Evolutionary conservation across 805 yeast genomes (phyloP).

Genomic region (Blastobotrys attinorum): DNA sequence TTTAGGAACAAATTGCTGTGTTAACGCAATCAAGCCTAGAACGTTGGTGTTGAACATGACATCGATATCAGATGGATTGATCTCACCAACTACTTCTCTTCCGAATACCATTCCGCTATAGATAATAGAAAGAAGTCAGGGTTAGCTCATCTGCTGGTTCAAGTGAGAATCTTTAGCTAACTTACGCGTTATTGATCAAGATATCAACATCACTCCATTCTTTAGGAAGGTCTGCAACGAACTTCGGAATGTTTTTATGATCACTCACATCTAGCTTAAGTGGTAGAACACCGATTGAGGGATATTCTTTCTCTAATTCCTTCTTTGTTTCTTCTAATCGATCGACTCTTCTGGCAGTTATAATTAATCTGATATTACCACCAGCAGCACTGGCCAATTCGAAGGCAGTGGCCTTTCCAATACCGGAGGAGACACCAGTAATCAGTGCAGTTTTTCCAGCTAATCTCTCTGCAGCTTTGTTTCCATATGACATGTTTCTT

Average conservation of each 20-base stretch:
- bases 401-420: constrained; percentile 85
- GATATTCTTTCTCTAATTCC: constrained; percentile 41
- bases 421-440: constrained; percentile 97
- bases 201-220: constrained; percentile 53
- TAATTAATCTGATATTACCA: constrained; percentile 61
- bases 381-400: constrained; percentile 74
- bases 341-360: constrained; percentile 72
- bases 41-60: constrained; percentile 85
- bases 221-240: constrained; percentile 43
- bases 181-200: constrained; percentile 55
- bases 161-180: too few relatives aligned
- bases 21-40: constrained; percentile 71
- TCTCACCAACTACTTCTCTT: constrained; percentile 62
- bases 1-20: constrained; percentile 68
- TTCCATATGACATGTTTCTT: constrained; percentile 7
- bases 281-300: constrained; percentile 38
- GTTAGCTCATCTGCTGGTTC: background rate
- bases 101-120: constrained; percentile 58
- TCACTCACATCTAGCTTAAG: constrained; percentile 51
- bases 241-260: constrained; percentile 42
- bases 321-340: constrained; percentile 44
- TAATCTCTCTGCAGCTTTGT: constrained; percentile 63
- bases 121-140: background rate
- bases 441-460: constrained; percentile 72
- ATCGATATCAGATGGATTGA: constrained; percentile 54